phyloP scores from a whole-genome alignment of 306 rosid genomes.

The Cucumis sativus region Cucumber_9930_V3 NC_026656.2:7669001-7669500 shows the following conservation, averaged over 20 bases:
- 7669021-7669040: not conserved
- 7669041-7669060: not conserved
- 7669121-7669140: constrained; percentile 68
- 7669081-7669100: constrained; percentile 4
- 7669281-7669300: constrained; percentile 14
- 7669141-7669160: constrained; percentile 61
- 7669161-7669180: constrained; percentile 54
- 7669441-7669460: constrained; percentile 16
- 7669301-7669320: constrained; percentile 35
- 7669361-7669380: constrained; percentile 5
- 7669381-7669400: not conserved
- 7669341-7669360: not conserved
- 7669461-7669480: constrained; percentile 8
- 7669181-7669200: constrained; percentile 42
- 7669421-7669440: not conserved
- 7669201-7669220: constrained; percentile 34
- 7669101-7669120: constrained; percentile 62
- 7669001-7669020: not conserved
- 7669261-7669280: constrained; percentile 10
- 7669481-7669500: constrained; percentile 13
- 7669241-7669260: constrained; percentile 33
- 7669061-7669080: not conserved
- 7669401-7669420: not conserved
- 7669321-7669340: not conserved
- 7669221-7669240: constrained; percentile 47